A percentile compares a stretch with the other conserved stretches of the same genome.
Evolutionary conservation across 331 rosid species (phyloP).

Genomic region (Dryas integrifolia): DNA sequence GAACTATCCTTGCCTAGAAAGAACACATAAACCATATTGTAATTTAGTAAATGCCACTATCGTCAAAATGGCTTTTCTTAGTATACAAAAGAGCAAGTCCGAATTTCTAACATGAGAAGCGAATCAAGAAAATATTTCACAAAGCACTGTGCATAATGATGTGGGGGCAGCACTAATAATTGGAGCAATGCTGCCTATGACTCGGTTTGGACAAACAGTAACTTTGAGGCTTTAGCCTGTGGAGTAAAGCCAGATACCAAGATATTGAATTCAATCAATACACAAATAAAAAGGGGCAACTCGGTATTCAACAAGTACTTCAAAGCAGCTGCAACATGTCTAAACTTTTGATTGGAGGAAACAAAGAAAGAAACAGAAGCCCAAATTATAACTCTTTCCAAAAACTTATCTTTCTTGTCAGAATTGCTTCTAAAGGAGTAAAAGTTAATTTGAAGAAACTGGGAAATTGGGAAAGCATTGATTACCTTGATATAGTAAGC

Average conservation of each 20-base stretch:
- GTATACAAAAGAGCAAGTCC: not conserved
- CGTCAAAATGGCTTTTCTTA: not conserved
- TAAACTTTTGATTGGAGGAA: not conserved
- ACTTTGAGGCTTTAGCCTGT: not conserved
- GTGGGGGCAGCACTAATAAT: not conserved
- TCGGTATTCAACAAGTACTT: not conserved
- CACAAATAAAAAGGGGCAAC: not conserved
- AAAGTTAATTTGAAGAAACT: not conserved
- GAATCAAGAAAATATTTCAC: not conserved
- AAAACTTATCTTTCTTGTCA: not conserved
- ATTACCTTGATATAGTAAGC: conserved; percentile 86
- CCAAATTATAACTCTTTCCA: not conserved
- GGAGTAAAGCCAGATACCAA: not conserved
- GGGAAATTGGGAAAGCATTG: not conserved
- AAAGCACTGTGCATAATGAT: not conserved
- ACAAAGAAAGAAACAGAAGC: not conserved
- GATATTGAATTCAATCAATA: not conserved
- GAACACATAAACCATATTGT: conserved; percentile 7
- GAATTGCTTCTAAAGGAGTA: not conserved
- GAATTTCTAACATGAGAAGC: not conserved
- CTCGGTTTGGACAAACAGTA: not conserved
- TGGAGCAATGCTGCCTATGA: not conserved
- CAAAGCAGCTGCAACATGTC: not conserved
- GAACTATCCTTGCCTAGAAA: conserved; percentile 81
- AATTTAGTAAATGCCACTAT: not conserved